phyloP scores from a whole-genome alignment of 2,329 filamentous ascomycete species.

The Nemania sp. region DNA sequence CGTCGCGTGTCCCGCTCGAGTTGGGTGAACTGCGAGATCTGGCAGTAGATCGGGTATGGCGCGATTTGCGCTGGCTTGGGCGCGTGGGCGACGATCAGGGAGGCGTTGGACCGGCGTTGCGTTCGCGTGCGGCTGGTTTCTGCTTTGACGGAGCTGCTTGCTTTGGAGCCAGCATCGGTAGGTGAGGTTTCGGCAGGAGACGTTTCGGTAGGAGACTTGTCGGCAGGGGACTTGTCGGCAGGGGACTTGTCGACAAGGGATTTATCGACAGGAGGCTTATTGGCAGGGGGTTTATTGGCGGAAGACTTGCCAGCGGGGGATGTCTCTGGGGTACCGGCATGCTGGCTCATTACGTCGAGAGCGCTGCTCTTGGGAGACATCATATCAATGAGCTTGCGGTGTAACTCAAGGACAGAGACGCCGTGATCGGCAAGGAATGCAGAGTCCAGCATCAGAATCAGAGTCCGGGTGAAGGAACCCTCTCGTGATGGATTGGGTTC shows the following conservation, averaged over 20 bases:
- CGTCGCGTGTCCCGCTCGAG: constrained; percentile 8
- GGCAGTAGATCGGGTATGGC: constrained; percentile 31
- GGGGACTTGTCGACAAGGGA: too few species aligned
- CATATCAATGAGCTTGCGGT: constrained; percentile 35
- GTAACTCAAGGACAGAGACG: constrained; percentile 29
- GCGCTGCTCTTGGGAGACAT: background rate
- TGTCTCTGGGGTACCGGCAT: background rate
- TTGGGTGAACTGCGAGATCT: constrained; percentile 17
- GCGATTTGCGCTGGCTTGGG: background rate
- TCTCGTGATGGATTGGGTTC: constrained; percentile 1
- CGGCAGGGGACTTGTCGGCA: too few species aligned
- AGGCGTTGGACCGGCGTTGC: background rate
- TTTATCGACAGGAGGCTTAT: too few species aligned
- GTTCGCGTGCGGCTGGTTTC: background rate
- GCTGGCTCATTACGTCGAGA: background rate
- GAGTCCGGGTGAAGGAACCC: constrained; percentile 32
- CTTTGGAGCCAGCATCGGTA: background rate
- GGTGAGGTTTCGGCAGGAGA: too few species aligned
- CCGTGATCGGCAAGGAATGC: constrained; percentile 24
- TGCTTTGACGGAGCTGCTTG: background rate
- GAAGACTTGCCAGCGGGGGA: too few species aligned
- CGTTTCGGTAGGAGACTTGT: too few species aligned
- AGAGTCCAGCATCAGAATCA: constrained; percentile 35
- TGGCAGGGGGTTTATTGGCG: too few species aligned
- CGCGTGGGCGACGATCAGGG: background rate